Evolutionary conservation across 1,139 yeast genomes (phyloP).

Genomic region (Hyphopichia fennica): DNA sequence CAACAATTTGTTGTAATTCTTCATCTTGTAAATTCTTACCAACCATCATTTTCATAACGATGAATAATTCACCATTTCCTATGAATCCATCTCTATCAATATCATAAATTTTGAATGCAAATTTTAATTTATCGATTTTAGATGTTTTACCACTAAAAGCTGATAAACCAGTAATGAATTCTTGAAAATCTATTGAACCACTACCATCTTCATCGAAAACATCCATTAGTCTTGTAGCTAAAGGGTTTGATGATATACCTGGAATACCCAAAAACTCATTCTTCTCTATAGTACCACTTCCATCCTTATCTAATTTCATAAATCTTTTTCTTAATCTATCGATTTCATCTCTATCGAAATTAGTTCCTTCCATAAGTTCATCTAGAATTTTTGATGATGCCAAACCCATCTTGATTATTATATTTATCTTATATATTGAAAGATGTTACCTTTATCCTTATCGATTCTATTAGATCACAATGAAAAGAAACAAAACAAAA

Average conservation of each 20-base stretch:
- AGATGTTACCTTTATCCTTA: too few species aligned
- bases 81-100: slow-evolving; percentile 94
- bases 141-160: slow-evolving; percentile 90
- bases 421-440: too few species aligned
- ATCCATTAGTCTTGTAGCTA: slow-evolving; percentile 87
- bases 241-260: slow-evolving; percentile 86
- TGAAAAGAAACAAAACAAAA: too few species aligned
- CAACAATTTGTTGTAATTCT: slow-evolving; percentile 93
- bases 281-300: slow-evolving; percentile 88
- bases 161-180: slow-evolving; percentile 85
- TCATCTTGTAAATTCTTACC: slow-evolving; percentile 85
- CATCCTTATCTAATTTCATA: slow-evolving; percentile 92
- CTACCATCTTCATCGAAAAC: slow-evolving; percentile 92
- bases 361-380: slow-evolving; percentile 72
- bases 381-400: slow-evolving; percentile 68
- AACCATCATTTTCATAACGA: slow-evolving; percentile 96
- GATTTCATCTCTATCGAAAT: slow-evolving; percentile 85
- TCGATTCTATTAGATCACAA: too few species aligned
- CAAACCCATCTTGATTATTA: slow-evolving; percentile 53
- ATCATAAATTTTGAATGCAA: slow-evolving; percentile 93
- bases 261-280: slow-evolving; percentile 91
- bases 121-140: slow-evolving; percentile 76
- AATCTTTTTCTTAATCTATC: slow-evolving; percentile 89
- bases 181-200: slow-evolving; percentile 94
- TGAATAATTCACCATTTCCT: slow-evolving; percentile 90